These are phyloP conservation scores for Byssoonygena ceratinophila DNA, from an alignment of 2,329 filamentous ascomycete species.

Conservation along the genomic window DNA sequence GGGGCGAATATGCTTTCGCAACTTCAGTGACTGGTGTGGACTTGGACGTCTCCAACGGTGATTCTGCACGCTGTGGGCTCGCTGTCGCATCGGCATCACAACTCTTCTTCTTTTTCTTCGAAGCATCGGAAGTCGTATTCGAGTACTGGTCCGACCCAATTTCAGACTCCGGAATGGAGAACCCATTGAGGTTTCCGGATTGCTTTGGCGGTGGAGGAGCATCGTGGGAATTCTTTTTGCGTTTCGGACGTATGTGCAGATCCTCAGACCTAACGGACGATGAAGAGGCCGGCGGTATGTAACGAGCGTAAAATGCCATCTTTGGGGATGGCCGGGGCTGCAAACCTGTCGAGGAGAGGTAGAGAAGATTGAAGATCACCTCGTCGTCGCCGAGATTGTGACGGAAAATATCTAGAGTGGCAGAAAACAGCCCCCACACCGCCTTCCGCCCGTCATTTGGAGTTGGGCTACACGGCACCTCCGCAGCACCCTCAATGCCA, in stretches of 20 bases:
- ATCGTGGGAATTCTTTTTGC: neutral
- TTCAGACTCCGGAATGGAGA: slow-evolving; percentile 12
- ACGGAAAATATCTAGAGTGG: neutral
- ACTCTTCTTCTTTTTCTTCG: slow-evolving; percentile 22
- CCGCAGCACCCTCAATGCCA: too few relatives aligned
- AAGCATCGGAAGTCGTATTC: neutral
- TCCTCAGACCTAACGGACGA: neutral
- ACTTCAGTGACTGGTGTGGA: neutral
- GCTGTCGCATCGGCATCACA: slow-evolving; percentile 4
- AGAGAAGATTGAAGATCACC: neutral
- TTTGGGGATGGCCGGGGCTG: neutral
- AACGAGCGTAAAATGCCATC: slow-evolving; percentile 42
- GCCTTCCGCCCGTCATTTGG: too few relatives aligned
- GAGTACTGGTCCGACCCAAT: neutral
- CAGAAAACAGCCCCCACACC: slow-evolving; percentile 17
- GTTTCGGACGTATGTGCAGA: neutral
- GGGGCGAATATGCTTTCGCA: neutral
- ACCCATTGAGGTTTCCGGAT: slow-evolving; percentile 12
- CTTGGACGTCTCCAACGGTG: neutral
- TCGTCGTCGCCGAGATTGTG: neutral
- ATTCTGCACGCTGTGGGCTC: neutral
- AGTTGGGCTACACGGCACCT: too few relatives aligned
- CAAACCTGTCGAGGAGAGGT: neutral
- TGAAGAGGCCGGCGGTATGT: slow-evolving; percentile 28
- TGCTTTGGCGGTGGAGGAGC: neutral